Evolutionary conservation across 2,329 filamentous ascomycete species (phyloP), one percentile per base, ranked within the genome.

Genomic region (Penicillium sp.): DNA sequence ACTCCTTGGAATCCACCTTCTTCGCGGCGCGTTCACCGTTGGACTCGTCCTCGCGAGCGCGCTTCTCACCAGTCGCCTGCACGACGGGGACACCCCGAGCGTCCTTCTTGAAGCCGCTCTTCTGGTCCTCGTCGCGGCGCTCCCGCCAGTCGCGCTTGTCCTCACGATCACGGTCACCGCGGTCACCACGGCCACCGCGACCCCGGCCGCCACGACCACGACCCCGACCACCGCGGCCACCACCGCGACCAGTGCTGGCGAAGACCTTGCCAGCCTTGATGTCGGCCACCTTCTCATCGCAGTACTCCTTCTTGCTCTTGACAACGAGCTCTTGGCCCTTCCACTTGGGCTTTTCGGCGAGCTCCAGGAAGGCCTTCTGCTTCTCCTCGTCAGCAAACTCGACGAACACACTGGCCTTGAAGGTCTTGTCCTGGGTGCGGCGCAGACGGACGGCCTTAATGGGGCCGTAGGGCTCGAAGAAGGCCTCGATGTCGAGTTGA

Each of bases 391-490:
- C 86, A 64, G 86, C 84, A 77, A 98, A 99, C 78, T 97, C 94
- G 67, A 97, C 92, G 74, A 97, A 98, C 60, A 97, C 92, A 68
- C 92, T 97, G 69, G 94, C 93, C 85, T 99, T 99, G 88, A 98
- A 99, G 55, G 84, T 80, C 71, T 87, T 88, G 52, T 85, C 80
- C 62, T 88, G 81, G 46, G 84, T 83, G 67, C 95, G 92, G 68
- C 96, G 92, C 65, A 99, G 89, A 73, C 94, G 93, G 64, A 99
- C 89, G 51, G 89, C 86, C 72, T 91, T 92, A 70, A 92, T 86
- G 35, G 90, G 84, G 51, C 93, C 94, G 75, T 88, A 93, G 60
- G 89, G 85, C 58, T 88, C 84, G 76, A 98, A 97, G 82, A 96
- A 97, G 63, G 88, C 88, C 81, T 99, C 95, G 59, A 99, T 89